Base-by-base conservation (phyloP, 2,329 filamentous ascomycete species). In the Pseudogymnoascus sp. region DNA sequence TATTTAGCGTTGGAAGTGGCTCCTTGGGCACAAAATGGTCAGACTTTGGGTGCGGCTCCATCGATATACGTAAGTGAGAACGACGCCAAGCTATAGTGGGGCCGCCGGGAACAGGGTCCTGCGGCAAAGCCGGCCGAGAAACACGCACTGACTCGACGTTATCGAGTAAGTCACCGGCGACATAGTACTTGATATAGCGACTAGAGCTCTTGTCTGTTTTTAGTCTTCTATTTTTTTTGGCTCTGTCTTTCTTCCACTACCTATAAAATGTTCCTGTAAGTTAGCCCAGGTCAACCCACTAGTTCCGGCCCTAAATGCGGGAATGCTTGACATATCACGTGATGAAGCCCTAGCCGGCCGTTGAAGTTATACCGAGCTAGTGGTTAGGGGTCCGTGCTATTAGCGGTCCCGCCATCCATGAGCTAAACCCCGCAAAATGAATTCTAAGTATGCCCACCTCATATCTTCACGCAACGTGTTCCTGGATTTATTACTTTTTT, bases 51-150 rank as follows among this genome's bases (percentile, higher is more conserved):
- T 18, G n/a, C 3, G 25, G 43, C 25, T 50, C 22, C n/a, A 16
- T 50, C 12, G 25, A 12, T n/a, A 14, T 54, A 12, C 3, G 9
- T 14, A 18, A 33, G 30, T 33, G 30, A 33, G 9, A 33, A 33
- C 6, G 7, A 6, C 30, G 30, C 30, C 9, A 33, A 33, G 30
- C 9, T 11, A 11, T 33, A 33, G 30, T 33, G 30, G 30, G 30
- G 6, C 30, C 6, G n/a, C 7, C 37, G 16, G 14, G 22, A 8
- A 74, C 4, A 76, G 64, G n/a, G 73, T 11, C 20, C n/a, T 18
- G 47, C 22, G 41, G 22, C 2, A 54, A 54, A 7, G 28, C 47
- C 47, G 16, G 18, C 25, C 16, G 37, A 41, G 16, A 4, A 11
- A 47, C 16, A 28, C 16, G 16, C 28, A 54, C 28, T 54, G 47